These are phyloP conservation scores for Mortierella sp. DNA, from an alignment of 371 early-diverging fungal species.

Conservation along the genomic window DNA sequence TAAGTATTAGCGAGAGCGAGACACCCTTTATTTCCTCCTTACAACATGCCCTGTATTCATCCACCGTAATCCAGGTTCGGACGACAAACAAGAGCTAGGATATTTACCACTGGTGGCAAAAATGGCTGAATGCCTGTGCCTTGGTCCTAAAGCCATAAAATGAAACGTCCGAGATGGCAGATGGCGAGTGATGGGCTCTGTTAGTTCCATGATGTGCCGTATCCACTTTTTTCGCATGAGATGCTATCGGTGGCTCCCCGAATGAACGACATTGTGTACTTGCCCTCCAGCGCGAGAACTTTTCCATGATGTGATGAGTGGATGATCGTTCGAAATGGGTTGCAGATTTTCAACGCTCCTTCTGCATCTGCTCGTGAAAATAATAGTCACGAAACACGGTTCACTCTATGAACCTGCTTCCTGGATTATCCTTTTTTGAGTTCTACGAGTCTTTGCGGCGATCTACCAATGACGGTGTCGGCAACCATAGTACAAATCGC, in stretches of 20 bases:
- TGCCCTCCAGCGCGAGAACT: conserved; percentile 78
- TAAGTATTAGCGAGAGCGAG: neutral
- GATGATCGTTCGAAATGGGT: neutral
- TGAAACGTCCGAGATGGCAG: neutral
- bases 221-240: neutral
- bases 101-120: conserved; percentile 78
- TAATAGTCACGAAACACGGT: no score
- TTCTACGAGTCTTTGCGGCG: no score
- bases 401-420: no score
- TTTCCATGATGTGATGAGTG: conserved; percentile 62
- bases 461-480: no score
- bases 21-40: no score
- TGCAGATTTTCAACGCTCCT: no score
- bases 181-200: neutral
- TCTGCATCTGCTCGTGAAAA: no score
- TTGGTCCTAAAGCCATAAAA: conserved; percentile 64
- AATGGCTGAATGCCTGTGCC: conserved; percentile 93
- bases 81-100: no score
- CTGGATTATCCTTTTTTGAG: no score
- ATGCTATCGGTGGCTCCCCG: neutral
- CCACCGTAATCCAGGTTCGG: no score
- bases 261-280: conserved; percentile 19
- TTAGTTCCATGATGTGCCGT: neutral
- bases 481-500: no score
- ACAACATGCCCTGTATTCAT: no score